Conservation (phyloP, 1,284 basidiomycete genomes). For the Cutaneotrichosporon cavernicola region DNA sequence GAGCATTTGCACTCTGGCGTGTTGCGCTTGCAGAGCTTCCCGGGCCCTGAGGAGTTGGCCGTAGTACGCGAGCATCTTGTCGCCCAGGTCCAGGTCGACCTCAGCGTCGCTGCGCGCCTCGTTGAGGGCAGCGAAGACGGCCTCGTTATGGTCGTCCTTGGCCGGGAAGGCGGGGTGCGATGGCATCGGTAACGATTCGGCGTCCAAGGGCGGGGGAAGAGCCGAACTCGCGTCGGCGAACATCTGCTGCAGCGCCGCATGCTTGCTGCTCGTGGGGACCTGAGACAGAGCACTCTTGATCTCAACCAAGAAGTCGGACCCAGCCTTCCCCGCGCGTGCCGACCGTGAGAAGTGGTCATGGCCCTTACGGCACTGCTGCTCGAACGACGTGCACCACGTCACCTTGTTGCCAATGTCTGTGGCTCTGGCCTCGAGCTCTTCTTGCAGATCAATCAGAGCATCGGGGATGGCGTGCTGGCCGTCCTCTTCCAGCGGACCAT, state of each 20-base stretch:
- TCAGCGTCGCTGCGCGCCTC: conserved; percentile 19
- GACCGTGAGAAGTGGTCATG: conserved; percentile 31
- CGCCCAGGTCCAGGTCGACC: conserved; percentile 16
- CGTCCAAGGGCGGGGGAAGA: conserved; percentile 29
- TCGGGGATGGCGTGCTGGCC: conserved; percentile 38
- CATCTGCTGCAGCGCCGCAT: conserved; percentile 23
- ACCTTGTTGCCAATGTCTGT: conserved; percentile 27
- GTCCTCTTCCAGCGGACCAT: conserved; percentile 28
- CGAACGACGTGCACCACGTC: conserved; percentile 36
- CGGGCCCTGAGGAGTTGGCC: conserved; percentile 22
- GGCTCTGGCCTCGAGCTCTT: conserved; percentile 39
- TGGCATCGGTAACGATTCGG: conserved; percentile 29
- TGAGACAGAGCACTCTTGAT: conserved; percentile 22
- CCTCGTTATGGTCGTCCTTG: conserved; percentile 29
- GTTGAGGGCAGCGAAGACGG: conserved; percentile 19
- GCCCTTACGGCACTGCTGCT: conserved; percentile 36
- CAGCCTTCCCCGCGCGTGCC: conserved; percentile 18
- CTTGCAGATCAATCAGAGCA: conserved; percentile 44
- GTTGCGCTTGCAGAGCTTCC: conserved; percentile 19
- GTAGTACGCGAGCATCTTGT: conserved; percentile 35
- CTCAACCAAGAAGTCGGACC: conserved; percentile 20
- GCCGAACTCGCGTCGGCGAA: conserved; percentile 16
- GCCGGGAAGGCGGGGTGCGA: conserved; percentile 34
- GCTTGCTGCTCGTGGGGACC: conserved; percentile 30
- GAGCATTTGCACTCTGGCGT: conserved; percentile 14